Evolutionary conservation across 345 rosid species (phyloP), one percentile per base, ranked within the genome.

Genomic region (Kandelia obovata): DNA sequence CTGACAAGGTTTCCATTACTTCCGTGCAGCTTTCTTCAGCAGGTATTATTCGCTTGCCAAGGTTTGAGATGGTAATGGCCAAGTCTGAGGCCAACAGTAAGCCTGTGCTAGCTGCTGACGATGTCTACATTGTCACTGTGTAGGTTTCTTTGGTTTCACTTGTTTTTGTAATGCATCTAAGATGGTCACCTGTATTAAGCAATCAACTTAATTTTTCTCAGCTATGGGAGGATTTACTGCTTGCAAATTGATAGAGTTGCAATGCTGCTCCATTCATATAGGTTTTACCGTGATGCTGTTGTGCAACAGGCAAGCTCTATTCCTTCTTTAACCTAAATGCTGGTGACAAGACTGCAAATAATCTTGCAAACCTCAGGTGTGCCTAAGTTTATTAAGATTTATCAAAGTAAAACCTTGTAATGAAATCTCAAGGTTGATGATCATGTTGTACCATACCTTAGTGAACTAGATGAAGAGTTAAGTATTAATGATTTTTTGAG

Each of bases 201-300:
- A 25, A 65, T 46, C 51, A 57, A 70, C 53, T 64, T 62, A 26
- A 62, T 66, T 66, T 37, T 72, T 77, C 69, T 75, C 98, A 96
- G 99, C 66, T 96, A 96, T 80, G 99, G 97, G 69, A 88, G 99
- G 80, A 89, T 96, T 77, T 96, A 96, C 81, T 96, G 99, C 85
- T 82, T 96, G 78, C 98, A 96, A 83, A 85, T 89, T 81, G 99
- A 96, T 81, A 92, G 92, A 83, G 89, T 90, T 77, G 97, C 98
- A 61, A 96, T 96, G 98, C 83, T 84, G 53, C 91, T 96, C 55
- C 90, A 96, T 80, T 84, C 80, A 3, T 92, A 96, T 81, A 85
- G 96, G 76, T 92, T 96, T 80, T 96, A 92, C 79, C 90, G 95
- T 11, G 99, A 96, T 83, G 99, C 97, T 78, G 90, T 96, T 63